Percentiles rank a stretch among this genome's conserved stretches.
Evolutionary conservation across 106 monocot species (phyloP).

Genomic region (Dendrobium officinale): DNA sequence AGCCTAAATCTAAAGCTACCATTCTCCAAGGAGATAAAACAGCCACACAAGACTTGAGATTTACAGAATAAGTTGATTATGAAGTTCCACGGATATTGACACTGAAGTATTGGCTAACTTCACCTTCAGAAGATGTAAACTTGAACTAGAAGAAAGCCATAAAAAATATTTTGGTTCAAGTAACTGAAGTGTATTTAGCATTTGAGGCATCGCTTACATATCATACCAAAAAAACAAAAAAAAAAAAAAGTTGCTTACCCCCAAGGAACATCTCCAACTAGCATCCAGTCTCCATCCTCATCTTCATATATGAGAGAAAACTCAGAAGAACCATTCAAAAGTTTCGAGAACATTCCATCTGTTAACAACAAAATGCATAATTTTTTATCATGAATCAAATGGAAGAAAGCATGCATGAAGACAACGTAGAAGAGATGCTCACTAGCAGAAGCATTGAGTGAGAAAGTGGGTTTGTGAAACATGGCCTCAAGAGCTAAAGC

Average conservation of each 20-base stretch:
- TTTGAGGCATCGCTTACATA: too few relatives aligned
- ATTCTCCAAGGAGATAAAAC: not conserved
- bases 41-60: not conserved
- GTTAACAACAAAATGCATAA: conserved; percentile 9
- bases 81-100: not conserved
- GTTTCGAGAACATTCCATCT: conserved; percentile 44
- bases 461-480: conserved; percentile 44
- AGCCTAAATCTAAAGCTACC: not conserved
- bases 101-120: not conserved
- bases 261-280: conserved; percentile 98
- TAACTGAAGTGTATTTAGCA: not conserved
- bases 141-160: not conserved
- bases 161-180: not conserved
- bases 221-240: too few relatives aligned
- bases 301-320: conserved; percentile 88
- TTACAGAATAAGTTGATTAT: not conserved
- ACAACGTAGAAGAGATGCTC: conserved; percentile 3
- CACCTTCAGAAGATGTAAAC: not conserved
- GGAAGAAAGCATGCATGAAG: not conserved
- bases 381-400: not conserved
- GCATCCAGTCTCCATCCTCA: conserved; percentile 96
- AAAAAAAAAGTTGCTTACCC: conserved; percentile 32
- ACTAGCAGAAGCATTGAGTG: conserved; percentile 2
- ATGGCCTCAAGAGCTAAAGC: conserved; percentile 58
- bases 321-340: conserved; percentile 72